These are phyloP conservation scores for Heritiera littoralis DNA, from an alignment of 345 rosid genomes.

Conservation along the genomic window DNA sequence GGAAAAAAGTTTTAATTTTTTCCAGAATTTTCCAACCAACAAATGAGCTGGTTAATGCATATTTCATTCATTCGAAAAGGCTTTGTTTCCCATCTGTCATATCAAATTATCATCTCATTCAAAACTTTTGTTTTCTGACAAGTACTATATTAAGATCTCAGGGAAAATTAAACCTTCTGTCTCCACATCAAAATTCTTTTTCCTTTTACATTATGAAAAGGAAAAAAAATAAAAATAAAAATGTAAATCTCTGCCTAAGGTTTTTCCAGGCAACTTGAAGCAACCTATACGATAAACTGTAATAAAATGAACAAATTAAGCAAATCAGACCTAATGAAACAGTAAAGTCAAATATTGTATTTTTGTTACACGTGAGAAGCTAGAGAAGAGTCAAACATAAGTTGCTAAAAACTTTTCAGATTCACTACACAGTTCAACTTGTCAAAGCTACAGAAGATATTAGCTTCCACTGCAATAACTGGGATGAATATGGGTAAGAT, in stretches of 20 bases:
- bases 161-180: background rate
- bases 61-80: slow-evolving; percentile 6
- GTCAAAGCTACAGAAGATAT: background rate
- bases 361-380: background rate
- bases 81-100: background rate
- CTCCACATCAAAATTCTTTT: background rate
- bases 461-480: background rate
- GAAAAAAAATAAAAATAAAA: background rate
- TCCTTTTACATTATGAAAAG: background rate
- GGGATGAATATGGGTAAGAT: background rate
- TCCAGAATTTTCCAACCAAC: background rate
- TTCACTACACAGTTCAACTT: background rate
- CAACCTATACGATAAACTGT: background rate
- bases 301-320: background rate
- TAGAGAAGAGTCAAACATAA: background rate
- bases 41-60: slow-evolving; percentile 16
- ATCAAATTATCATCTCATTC: background rate
- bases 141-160: background rate
- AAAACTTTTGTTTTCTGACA: background rate
- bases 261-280: too few species aligned
- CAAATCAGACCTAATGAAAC: background rate
- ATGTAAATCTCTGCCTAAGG: background rate
- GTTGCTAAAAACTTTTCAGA: background rate
- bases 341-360: background rate
- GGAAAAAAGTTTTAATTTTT: background rate